These are phyloP conservation scores for Trichoderma semiorbis DNA, from an alignment of 2,329 filamentous ascomycete genomes.

Conservation along the genomic window DNA sequence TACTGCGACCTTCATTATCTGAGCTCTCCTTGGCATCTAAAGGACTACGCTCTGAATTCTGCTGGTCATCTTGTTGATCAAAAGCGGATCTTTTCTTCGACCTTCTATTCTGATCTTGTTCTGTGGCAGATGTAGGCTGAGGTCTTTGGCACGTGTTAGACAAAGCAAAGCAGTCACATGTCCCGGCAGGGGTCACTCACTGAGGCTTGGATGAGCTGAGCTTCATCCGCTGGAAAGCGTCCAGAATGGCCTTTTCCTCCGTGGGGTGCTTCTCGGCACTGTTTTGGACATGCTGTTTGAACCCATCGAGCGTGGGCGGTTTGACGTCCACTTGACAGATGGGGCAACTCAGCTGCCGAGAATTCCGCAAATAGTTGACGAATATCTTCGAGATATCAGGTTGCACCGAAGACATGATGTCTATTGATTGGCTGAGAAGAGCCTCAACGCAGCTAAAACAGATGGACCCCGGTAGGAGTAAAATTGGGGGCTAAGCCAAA, in stretches of 20 bases:
- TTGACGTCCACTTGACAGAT: constrained; percentile 27
- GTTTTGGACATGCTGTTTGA: constrained; percentile 26
- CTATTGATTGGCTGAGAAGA: not conserved
- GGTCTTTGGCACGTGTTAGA: not conserved
- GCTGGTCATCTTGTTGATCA: not conserved
- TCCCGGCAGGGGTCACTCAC: not conserved
- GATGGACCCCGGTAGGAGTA: not conserved
- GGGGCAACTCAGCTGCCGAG: constrained; percentile 26
- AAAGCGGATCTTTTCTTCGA: not conserved
- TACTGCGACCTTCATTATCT: constrained; percentile 22
- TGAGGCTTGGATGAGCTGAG: not conserved
- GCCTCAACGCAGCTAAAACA: not conserved
- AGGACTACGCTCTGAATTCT: not conserved
- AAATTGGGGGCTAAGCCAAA: not conserved
- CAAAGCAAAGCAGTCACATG: not conserved
- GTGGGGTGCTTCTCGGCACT: constrained; percentile 22
- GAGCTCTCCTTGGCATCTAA: constrained; percentile 12
- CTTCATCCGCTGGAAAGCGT: constrained; percentile 25
- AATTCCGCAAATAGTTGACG: constrained; percentile 25
- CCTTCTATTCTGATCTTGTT: not conserved
- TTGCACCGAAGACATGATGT: not conserved
- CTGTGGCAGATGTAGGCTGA: not conserved
- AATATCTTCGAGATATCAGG: constrained; percentile 20
- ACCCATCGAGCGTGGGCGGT: constrained; percentile 25
- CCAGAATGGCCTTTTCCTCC: constrained; percentile 27